Evolutionary conservation across 192 early-diverging fungal genomes (phyloP), one percentile per base, ranked within the genome.

Genomic region (Haplosporangium gracile): DNA sequence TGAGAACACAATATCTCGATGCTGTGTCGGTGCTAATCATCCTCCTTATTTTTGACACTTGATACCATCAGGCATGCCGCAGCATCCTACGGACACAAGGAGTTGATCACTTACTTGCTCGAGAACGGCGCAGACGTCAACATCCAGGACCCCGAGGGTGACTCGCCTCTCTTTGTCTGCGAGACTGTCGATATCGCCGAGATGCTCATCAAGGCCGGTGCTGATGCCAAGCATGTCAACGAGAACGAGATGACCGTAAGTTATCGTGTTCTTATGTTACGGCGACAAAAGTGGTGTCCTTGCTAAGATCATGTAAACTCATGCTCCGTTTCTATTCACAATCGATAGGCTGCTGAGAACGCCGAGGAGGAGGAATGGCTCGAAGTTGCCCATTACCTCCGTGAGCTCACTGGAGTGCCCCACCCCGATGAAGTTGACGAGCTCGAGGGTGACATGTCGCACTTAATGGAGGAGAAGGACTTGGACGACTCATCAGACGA

Each of bases 111-210:
- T 68, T 95, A 94, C 53, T 83, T 98, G 38, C 79, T 96, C 10
- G 83, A 82, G 9, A 88, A 92, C 4, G 91, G 93, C 24, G 94
- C 91, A 69, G 83, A 97, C 68, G 89, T 95, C 40, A 94, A 96
- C 81, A 88, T 97, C 43, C 87, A 87, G 34, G 97, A 98, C 82
- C 71, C 88, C 24, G 97, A 98, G 32, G 93, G 94, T 53, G 97
- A 98, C 78, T 96, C 96, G 36, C 96, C 96, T 9, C 89, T 98
- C 51, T 95, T 94, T 78, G 91, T 94, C 18, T 92, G 90, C 70
- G 96, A 96, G 75, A 93, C 94, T 60, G 89, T 91, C 18, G 93
- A 91, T n/a, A 92, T 92, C 53, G 96, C 95, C 34, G 57, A 91
- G 76, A 82, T 93, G 36, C 81, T 98, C 40, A 77, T 97, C 43